A percentile compares a stretch with the other conserved stretches of the same genome.
phyloP scores from a whole-genome alignment of 352 stramenopile species.

The Globisporangium radiosum region DNA sequence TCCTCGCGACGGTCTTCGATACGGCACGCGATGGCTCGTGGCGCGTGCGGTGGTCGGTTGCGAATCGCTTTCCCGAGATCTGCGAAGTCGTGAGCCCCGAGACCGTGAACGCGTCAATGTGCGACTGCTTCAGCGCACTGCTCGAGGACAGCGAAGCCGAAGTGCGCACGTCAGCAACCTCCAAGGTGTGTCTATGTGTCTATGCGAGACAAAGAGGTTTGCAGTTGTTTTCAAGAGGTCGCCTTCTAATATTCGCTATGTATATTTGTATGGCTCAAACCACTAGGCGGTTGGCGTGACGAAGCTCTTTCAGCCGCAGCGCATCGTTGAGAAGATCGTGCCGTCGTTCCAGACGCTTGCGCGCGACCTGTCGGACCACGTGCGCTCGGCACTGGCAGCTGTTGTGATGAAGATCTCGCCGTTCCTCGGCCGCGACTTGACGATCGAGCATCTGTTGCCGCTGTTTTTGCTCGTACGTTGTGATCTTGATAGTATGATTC shows the following conservation, averaged over 20 bases:
- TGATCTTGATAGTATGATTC: neutral
- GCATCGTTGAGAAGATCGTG: conserved; percentile 68
- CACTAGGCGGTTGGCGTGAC: conserved; percentile 33
- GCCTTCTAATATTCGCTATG: no score
- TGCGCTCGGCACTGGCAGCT: conserved; percentile 92
- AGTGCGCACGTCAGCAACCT: conserved; percentile 92
- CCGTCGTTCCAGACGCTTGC: conserved; percentile 90
- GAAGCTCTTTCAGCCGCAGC: conserved; percentile 48
- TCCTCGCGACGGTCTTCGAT: conserved; percentile 89
- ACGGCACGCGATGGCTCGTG: conserved; percentile 95
- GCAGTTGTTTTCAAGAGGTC: no score
- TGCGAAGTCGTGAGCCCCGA: conserved; percentile 83
- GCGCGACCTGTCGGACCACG: conserved; percentile 96
- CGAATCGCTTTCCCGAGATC: conserved; percentile 94
- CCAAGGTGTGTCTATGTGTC: conserved; percentile 56
- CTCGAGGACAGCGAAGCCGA: conserved; percentile 97
- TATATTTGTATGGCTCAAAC: neutral
- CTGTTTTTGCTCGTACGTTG: conserved; percentile 87
- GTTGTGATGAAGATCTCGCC: conserved; percentile 95
- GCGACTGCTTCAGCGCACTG: conserved; percentile 89
- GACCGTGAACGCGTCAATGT: conserved; percentile 60
- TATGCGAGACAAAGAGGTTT: neutral
- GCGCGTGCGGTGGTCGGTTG: conserved; percentile 97
- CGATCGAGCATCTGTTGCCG: conserved; percentile 92
- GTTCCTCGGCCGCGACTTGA: conserved; percentile 89